phyloP scores from a whole-genome alignment of 2,329 filamentous ascomycete genomes.

The Fusarium sacchari region DNA sequence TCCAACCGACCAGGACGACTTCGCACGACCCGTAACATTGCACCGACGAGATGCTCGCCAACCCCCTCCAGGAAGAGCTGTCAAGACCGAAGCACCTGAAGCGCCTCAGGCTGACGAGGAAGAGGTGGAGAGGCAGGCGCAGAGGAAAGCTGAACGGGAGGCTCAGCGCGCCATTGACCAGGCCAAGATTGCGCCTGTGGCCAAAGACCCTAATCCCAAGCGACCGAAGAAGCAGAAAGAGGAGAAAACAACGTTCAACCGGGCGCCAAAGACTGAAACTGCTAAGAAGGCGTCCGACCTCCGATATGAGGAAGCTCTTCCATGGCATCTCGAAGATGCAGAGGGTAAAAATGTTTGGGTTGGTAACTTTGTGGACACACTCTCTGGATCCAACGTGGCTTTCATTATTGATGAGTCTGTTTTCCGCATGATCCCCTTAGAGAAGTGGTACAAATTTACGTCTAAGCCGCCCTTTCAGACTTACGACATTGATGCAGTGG shows the following conservation, averaged over 20 bases:
- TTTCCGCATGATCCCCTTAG: conserved; percentile 88
- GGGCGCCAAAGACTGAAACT: conserved; percentile 81
- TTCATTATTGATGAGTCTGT: conserved; percentile 74
- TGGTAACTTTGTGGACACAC: conserved; percentile 86
- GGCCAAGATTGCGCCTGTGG: conserved; percentile 90
- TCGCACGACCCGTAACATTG: conserved; percentile 86
- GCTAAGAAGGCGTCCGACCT: conserved; percentile 77
- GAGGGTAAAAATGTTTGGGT: conserved; percentile 96
- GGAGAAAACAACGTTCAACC: conserved; percentile 88
- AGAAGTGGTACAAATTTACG: conserved; percentile 94
- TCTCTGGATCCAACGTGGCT: conserved; percentile 87
- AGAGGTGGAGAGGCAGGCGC: conserved; percentile 72
- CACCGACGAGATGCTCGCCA: conserved; percentile 88
- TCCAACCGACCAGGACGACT: conserved; percentile 76
- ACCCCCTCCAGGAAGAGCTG: conserved; percentile 69
- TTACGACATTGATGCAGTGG: conserved; percentile 84
- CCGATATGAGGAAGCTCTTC: conserved; percentile 93
- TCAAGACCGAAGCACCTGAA: conserved; percentile 66
- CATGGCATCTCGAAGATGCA: conserved; percentile 97
- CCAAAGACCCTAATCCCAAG: conserved; percentile 65
- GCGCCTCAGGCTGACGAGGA: conserved; percentile 62
- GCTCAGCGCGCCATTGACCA: conserved; percentile 87
- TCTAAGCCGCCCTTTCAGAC: conserved; percentile 82
- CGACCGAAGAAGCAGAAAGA: conserved; percentile 73
- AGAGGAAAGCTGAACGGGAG: conserved; percentile 80